Conservation (phyloP, 768 basidiomycete species). For the Boletus sp. region DNA sequence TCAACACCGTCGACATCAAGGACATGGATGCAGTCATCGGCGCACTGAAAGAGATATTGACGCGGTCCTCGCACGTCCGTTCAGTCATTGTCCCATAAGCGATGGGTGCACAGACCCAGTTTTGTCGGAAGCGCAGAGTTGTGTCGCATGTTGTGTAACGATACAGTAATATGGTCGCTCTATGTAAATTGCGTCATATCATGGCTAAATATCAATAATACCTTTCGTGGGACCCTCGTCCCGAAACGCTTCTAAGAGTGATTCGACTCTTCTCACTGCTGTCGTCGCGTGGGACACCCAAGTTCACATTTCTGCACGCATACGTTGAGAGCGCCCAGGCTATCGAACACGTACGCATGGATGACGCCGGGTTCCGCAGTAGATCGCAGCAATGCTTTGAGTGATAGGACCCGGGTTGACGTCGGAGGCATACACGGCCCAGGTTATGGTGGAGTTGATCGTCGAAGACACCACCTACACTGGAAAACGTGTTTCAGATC, state of each 20-base stretch:
- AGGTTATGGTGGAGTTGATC: conserved; percentile 8
- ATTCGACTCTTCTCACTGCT: not conserved
- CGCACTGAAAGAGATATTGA: conserved; percentile 26
- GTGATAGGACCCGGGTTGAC: conserved; percentile 10
- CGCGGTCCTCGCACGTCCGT: conserved; percentile 28
- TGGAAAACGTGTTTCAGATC: not conserved
- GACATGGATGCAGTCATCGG: conserved; percentile 18
- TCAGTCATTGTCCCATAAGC: conserved; percentile 28
- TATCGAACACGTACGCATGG: conserved; percentile 13
- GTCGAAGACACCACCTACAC: conserved; percentile 9
- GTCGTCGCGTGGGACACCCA: not conserved
- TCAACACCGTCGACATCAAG: conserved; percentile 22
- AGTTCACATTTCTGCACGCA: conserved; percentile 3
- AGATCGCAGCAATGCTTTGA: conserved; percentile 8
- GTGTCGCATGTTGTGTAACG: not conserved
- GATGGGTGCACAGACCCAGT: not conserved
- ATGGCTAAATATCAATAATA: too few species aligned
- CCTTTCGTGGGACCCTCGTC: not conserved
- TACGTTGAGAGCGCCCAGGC: not conserved
- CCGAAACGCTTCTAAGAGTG: not conserved
- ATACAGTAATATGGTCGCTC: not conserved
- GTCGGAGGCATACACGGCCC: conserved; percentile 3
- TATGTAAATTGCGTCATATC: too few species aligned
- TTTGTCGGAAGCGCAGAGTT: not conserved
- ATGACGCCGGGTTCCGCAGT: conserved; percentile 7